phyloP scores from a whole-genome alignment of 495 filamentous ascomycete species.

The Aspergillus egyptiacus region DNA sequence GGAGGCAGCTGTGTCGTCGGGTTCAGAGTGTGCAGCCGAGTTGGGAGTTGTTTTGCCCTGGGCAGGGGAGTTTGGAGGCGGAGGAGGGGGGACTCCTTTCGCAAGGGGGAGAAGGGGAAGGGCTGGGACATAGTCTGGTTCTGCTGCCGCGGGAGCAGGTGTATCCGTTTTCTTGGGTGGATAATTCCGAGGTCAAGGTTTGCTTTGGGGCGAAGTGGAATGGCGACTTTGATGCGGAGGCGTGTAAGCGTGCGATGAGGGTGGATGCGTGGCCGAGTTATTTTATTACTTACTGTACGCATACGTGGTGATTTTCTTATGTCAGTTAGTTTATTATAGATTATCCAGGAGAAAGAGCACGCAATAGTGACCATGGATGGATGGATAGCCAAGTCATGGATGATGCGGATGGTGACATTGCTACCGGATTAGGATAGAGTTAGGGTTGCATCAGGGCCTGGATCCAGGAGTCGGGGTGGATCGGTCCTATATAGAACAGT shows the following conservation, averaged over 20 bases:
- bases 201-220: conserved; percentile 16
- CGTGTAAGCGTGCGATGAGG: conserved; percentile 16
- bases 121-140: conserved; percentile 8
- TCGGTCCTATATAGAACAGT: too few species aligned
- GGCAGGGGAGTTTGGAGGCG: too few species aligned
- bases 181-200: conserved; percentile 9
- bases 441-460: too few species aligned
- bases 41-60: conserved; percentile 16
- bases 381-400: too few species aligned
- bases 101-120: not conserved
- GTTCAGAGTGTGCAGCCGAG: conserved; percentile 5
- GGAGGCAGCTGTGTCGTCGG: conserved; percentile 8
- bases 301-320: conserved; percentile 14
- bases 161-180: conserved; percentile 23
- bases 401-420: too few species aligned
- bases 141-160: conserved; percentile 16
- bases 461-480: too few species aligned
- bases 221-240: conserved; percentile 17
- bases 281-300: conserved; percentile 25
- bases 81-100: not conserved
- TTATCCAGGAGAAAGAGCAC: too few species aligned
- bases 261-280: conserved; percentile 25
- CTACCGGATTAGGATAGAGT: too few species aligned
- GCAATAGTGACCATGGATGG: not conserved
- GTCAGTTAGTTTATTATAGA: too few species aligned